A percentile compares a stretch with the other conserved stretches of the same genome.
phyloP scores from a whole-genome alignment of 2,329 filamentous ascomycete species.

The Lecanosticta acicola region DNA sequence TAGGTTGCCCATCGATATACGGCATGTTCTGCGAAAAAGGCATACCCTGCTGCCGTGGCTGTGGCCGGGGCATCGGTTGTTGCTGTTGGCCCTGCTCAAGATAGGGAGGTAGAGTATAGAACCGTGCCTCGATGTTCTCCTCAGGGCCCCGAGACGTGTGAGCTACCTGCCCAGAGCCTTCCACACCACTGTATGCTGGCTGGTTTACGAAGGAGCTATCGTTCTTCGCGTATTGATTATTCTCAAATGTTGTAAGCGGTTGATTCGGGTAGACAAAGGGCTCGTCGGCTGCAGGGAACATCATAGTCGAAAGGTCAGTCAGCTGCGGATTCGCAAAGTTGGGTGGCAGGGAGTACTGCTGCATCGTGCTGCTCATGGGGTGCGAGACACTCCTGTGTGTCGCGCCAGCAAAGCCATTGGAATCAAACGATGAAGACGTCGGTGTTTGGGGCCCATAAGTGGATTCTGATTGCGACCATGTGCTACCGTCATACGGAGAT shows the following conservation, averaged over 20 bases:
- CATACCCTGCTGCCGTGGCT: conserved; percentile 21
- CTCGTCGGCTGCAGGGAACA: conserved; percentile 67
- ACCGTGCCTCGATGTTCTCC: conserved; percentile 66
- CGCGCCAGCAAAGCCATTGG: conserved; percentile 11
- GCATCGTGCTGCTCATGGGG: conserved; percentile 17
- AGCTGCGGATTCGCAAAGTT: conserved; percentile 43
- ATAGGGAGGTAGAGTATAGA: conserved; percentile 67
- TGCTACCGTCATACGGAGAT: conserved; percentile 14
- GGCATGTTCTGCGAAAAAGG: conserved; percentile 15
- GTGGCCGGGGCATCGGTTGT: conserved; percentile 11
- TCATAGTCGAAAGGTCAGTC: conserved; percentile 68
- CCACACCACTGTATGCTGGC: conserved; percentile 14
- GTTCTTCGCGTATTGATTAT: conserved; percentile 33
- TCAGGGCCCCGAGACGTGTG: conserved; percentile 19
- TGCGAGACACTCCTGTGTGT: conserved; percentile 17
- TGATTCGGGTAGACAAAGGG: conserved; percentile 76
- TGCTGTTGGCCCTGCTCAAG: conserved; percentile 49
- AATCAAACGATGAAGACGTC: conserved; percentile 18
- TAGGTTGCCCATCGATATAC: conserved; percentile 18
- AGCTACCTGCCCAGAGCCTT: conserved; percentile 6
- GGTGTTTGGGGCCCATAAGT: conserved; percentile 27
- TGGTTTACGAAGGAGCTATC: conserved; percentile 10
- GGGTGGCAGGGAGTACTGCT: conserved; percentile 21
- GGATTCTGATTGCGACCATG: conserved; percentile 22
- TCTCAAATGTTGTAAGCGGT: conserved; percentile 57